Conservation (phyloP, 805 yeast species). For the Yarrowia yakushimensis region DNA sequence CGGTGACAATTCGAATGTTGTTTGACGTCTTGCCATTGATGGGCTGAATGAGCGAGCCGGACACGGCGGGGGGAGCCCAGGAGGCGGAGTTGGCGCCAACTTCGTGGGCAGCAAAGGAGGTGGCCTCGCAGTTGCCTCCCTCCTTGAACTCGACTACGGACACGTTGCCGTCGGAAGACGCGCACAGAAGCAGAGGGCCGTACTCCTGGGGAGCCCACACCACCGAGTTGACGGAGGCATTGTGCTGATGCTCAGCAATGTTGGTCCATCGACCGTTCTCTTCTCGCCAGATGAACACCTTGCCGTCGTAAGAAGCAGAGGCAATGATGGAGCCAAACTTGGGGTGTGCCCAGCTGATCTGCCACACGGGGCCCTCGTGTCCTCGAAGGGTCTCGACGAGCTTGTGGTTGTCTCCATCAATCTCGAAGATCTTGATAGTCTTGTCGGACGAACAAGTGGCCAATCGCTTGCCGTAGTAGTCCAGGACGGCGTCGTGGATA, state of each 20-base stretch:
- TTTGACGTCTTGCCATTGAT: constrained; percentile 29
- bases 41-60: constrained; percentile 36
- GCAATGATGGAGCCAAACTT: constrained; percentile 94
- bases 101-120: constrained; percentile 73
- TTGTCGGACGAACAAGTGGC: constrained; percentile 97
- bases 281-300: constrained; percentile 91
- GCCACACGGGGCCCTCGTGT: constrained; percentile 99
- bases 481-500: constrained; percentile 95
- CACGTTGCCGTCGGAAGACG: constrained; percentile 90
- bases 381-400: constrained; percentile 81
- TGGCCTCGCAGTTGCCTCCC: constrained; percentile 61
- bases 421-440: constrained; percentile 89
- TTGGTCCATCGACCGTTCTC: constrained; percentile 84
- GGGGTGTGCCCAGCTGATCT: constrained; percentile 98
- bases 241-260: constrained; percentile 85
- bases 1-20: constrained; percentile 69
- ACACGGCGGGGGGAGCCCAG: constrained; percentile 49
- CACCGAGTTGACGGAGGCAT: constrained; percentile 91
- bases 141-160: constrained; percentile 88
- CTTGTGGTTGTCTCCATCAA: constrained; percentile 79
- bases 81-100: constrained; percentile 93
- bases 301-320: constrained; percentile 92
- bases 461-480: constrained; percentile 90
- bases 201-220: constrained; percentile 97
- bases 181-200: constrained; percentile 85